These are phyloP conservation scores for Orobanche coerulescens DNA, from an alignment of 257 asterid species.

Conservation along the genomic window DNA sequence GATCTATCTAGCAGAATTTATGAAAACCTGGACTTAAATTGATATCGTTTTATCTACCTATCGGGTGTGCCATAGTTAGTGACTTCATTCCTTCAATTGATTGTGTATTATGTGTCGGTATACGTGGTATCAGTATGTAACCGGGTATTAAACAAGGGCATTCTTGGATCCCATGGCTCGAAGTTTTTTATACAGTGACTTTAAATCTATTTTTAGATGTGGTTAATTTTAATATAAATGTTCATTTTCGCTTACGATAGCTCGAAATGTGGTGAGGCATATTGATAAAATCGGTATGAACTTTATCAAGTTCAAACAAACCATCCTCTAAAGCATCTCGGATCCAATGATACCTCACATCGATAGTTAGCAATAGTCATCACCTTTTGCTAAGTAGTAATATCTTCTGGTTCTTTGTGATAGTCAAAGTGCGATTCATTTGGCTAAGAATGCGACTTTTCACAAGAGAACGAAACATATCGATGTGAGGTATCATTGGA, in stretches of 20 bases:
- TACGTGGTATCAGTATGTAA: neutral
- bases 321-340: too few relatives aligned
- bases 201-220: neutral
- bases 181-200: neutral
- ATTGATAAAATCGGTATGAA: too few relatives aligned
- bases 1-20: neutral
- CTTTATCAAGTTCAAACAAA: too few relatives aligned
- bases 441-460: too few relatives aligned
- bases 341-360: too few relatives aligned
- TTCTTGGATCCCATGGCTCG: conserved; percentile 5
- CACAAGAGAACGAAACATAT: too few relatives aligned
- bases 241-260: neutral
- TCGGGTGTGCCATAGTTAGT: neutral
- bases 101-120: neutral
- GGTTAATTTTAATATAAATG: neutral
- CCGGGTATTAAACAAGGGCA: neutral
- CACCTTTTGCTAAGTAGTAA: too few relatives aligned
- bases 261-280: neutral
- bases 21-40: neutral
- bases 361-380: too few relatives aligned
- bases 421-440: too few relatives aligned
- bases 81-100: neutral
- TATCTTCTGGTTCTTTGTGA: too few relatives aligned
- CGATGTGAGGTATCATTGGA: too few relatives aligned
- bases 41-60: neutral